Evolutionary conservation across 768 basidiomycete genomes (phyloP), one percentile per base, ranked within the genome.

Genomic region (Leccinum olivaceopallidum): DNA sequence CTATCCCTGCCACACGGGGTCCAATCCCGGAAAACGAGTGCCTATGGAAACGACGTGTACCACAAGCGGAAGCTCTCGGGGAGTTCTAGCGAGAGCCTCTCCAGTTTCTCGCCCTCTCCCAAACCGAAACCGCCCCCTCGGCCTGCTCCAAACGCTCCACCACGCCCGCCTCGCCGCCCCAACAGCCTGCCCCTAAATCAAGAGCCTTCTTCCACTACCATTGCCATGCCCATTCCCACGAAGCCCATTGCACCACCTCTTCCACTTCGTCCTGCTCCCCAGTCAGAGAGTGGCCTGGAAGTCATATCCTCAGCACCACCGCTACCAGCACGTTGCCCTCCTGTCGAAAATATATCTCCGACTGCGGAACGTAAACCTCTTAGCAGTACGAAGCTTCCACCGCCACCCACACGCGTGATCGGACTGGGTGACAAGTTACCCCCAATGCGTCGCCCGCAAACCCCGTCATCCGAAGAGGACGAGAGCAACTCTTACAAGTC

Each of bases 321-420:
- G 7, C 58, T 73, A 26, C 84, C 83, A 16, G 64, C 75, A 8
- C 79, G 84, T 50, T 74, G 47, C 36, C 7, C 26, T 37, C 10
- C 53, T 24, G 42, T 62, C 3, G 77, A 71, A 34, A 72, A 62
- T 2, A 63, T 69, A 6, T 67, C 69, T 2, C 57, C 56, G 22
- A 54, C 32, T 12, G 61, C 55, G 4, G 73, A 71, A 56, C 75
- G 75, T 22, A 74, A 69, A 64, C 39, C 60, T 28, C 34, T 67
- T 9, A 68, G 68, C 18, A 26, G 66, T 71, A 48, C 71, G 37
- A 80, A 73, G 60, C 81, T 87, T 24, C 88, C 83, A 0, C 91
- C 91, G 0, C 91, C 91, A 0, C 91, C 91, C 0, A 89, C 85
- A 0, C 87, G 91, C 6, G 87, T 78, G 0, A 91, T 92, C 50